Percentiles rank a stretch among this genome's conserved stretches.
Conservation (phyloP, 1,139 yeast genomes). For the Candida neerlandica region DNA sequence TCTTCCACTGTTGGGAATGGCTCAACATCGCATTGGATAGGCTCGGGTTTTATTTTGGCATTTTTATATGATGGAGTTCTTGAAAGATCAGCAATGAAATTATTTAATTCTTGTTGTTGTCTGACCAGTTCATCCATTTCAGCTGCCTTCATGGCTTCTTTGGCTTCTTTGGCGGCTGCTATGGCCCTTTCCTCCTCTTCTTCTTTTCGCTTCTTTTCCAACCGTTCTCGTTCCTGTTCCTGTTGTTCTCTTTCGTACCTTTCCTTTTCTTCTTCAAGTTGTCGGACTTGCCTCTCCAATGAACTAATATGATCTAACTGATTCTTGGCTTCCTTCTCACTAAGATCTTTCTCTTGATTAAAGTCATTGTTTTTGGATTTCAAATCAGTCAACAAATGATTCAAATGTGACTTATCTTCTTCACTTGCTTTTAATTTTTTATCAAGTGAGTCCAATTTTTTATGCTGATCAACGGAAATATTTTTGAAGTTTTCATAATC, state of each 20-base stretch:
- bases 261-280: conserved; percentile 6
- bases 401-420: conserved; percentile 22
- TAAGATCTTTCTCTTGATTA: conserved; percentile 3
- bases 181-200: neutral
- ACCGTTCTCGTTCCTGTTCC: neutral
- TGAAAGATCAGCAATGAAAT: conserved; percentile 2
- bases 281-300: neutral
- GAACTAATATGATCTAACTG: conserved; percentile 3
- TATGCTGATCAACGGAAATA: conserved; percentile 22
- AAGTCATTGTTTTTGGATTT: conserved; percentile 26
- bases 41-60: neutral
- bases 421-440: conserved; percentile 20
- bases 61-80: conserved; percentile 2
- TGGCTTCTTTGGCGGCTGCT: neutral
- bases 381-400: conserved; percentile 42
- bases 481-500: conserved; percentile 29
- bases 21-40: neutral
- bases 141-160: neutral
- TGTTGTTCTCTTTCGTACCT: conserved; percentile 7
- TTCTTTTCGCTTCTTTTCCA: neutral
- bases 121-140: conserved; percentile 4
- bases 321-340: neutral
- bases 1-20: conserved; percentile 3
- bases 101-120: conserved; percentile 4
- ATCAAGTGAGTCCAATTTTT: conserved; percentile 22